Conservation (phyloP, 2,329 filamentous ascomycete species). For the Botrytis galanthina region DNA sequence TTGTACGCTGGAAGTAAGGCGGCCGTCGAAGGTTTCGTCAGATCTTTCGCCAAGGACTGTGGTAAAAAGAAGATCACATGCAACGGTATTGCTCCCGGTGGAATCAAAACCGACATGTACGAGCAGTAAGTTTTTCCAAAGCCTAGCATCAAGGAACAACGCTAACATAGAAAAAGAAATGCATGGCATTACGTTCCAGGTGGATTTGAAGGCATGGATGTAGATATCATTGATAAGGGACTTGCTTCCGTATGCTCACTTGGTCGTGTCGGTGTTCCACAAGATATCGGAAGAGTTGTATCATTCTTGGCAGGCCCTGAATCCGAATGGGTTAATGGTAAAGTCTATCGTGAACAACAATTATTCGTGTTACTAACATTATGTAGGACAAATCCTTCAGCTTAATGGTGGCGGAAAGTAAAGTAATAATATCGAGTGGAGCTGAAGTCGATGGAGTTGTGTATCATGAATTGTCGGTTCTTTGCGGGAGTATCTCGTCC, state of each 20-base stretch:
- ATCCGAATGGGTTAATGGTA: slow-evolving; percentile 43
- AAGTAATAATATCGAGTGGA: background rate
- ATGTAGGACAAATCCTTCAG: slow-evolving; percentile 21
- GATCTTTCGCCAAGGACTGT: slow-evolving; percentile 61
- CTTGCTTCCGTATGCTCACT: slow-evolving; percentile 60
- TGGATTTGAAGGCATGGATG: slow-evolving; percentile 49
- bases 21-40: slow-evolving; percentile 72
- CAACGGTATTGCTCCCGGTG: slow-evolving; percentile 66
- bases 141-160: background rate
- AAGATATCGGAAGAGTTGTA: slow-evolving; percentile 65
- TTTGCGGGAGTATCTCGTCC: background rate
- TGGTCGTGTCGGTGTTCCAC: slow-evolving; percentile 62
- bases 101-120: slow-evolving; percentile 67
- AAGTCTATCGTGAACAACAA: background rate
- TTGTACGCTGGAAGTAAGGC: slow-evolving; percentile 77
- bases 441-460: background rate
- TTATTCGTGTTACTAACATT: background rate
- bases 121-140: slow-evolving; percentile 43
- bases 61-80: slow-evolving; percentile 62
- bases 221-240: slow-evolving; percentile 55
- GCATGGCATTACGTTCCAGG: slow-evolving; percentile 61
- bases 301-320: slow-evolving; percentile 57
- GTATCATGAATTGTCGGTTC: slow-evolving; percentile 4
- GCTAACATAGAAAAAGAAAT: slow-evolving; percentile 38
- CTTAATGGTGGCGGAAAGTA: slow-evolving; percentile 24